phyloP scores from a whole-genome alignment of 1,284 basidiomycete species.

The Peniophora sp. region DNA sequence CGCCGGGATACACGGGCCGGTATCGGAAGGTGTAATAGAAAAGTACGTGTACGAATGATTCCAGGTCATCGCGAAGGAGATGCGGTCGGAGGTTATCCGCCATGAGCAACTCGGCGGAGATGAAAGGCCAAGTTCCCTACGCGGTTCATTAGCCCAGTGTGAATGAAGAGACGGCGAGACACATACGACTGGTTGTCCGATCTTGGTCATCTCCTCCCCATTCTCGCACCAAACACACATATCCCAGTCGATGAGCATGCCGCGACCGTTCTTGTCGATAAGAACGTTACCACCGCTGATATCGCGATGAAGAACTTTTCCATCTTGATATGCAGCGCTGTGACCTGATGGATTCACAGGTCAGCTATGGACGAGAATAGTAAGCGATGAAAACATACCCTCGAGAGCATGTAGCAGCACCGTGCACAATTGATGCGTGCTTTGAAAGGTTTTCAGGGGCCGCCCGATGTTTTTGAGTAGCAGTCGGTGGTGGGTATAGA shows the following conservation, averaged over 20 bases:
- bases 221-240: neutral
- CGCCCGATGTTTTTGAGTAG: neutral
- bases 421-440: neutral
- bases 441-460: neutral
- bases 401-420: neutral
- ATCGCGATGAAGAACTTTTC: neutral
- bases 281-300: neutral
- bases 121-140: constrained; percentile 6
- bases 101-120: neutral
- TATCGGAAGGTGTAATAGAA: neutral
- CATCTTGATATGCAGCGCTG: neutral
- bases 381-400: neutral
- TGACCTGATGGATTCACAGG: neutral
- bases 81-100: neutral
- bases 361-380: neutral
- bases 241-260: neutral
- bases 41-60: neutral
- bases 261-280: neutral
- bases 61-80: neutral
- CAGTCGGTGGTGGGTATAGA: neutral
- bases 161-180: too few relatives aligned
- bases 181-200: neutral
- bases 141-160: neutral
- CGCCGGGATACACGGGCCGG: neutral
- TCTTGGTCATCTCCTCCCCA: too few relatives aligned